These are phyloP conservation scores for Lasiosphaeris hirsuta DNA, from an alignment of 495 filamentous ascomycete species.

Conservation along the genomic window DNA sequence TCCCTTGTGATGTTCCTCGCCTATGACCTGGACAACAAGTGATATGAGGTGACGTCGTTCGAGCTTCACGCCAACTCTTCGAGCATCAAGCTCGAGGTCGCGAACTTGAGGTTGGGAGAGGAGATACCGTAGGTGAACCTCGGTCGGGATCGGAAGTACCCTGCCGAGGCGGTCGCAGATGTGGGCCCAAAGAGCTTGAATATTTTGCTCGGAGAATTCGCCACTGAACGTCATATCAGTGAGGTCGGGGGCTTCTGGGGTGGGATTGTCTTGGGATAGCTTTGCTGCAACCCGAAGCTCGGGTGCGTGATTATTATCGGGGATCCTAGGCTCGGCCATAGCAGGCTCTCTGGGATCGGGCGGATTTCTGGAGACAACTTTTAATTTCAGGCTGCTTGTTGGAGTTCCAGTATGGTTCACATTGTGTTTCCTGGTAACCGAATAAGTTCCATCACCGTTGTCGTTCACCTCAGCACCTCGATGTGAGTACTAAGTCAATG, in stretches of 20 bases:
- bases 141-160: not conserved
- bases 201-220: not conserved
- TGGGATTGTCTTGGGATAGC: not conserved
- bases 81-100: not conserved
- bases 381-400: not conserved
- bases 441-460: constrained; percentile 17
- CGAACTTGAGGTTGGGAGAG: constrained; percentile 2
- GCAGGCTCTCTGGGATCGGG: constrained; percentile 7
- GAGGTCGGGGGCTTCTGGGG: not conserved
- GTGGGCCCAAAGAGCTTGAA: constrained; percentile 3
- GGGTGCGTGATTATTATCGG: not conserved
- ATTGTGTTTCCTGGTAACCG: constrained; percentile 9
- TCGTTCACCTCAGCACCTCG: constrained; percentile 7
- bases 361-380: constrained; percentile 15
- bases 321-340: not conserved
- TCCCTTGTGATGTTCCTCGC: not conserved
- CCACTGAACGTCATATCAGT: not conserved
- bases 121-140: not conserved
- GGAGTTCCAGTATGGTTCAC: too few species aligned
- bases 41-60: not conserved
- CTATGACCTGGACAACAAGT: constrained; percentile 10
- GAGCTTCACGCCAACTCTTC: not conserved
- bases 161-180: not conserved
- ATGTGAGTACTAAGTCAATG: not conserved
- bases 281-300: not conserved